Conservation (phyloP, 352 stramenopile genomes). For the Thalassiosira mediterranea region DNA sequence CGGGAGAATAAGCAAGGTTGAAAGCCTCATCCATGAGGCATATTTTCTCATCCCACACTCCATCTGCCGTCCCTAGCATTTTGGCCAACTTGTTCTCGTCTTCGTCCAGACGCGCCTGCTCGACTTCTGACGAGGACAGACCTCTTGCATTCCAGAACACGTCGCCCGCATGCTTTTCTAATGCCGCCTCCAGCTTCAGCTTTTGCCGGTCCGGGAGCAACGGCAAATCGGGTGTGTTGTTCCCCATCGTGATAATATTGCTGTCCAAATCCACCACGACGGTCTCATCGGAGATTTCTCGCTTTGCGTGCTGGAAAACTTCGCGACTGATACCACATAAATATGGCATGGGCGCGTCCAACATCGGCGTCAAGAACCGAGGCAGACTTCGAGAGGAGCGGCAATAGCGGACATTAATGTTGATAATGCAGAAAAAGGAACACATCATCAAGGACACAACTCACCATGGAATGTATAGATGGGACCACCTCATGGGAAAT, state of each 20-base stretch:
- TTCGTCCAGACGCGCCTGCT: slow-evolving; percentile 42
- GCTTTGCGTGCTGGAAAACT: slow-evolving; percentile 66
- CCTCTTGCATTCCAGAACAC: slow-evolving; percentile 75
- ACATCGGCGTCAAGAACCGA: slow-evolving; percentile 76
- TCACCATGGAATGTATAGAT: background rate
- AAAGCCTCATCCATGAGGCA: slow-evolving; percentile 68
- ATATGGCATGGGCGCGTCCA: slow-evolving; percentile 84
- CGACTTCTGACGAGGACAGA: slow-evolving; percentile 55
- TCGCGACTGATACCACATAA: slow-evolving; percentile 81
- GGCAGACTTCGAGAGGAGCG: slow-evolving; percentile 61
- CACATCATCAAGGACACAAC: no score
- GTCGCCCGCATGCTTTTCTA: slow-evolving; percentile 68
- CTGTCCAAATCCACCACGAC: slow-evolving; percentile 85
- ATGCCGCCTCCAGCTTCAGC: slow-evolving; percentile 64
- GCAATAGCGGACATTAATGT: no score
- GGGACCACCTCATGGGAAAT: slow-evolving; percentile 83
- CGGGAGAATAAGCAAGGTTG: slow-evolving; percentile 60
- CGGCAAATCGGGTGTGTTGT: slow-evolving; percentile 52
- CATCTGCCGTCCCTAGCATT: slow-evolving; percentile 30
- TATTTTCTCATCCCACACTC: slow-evolving; percentile 76
- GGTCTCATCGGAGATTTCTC: slow-evolving; percentile 75
- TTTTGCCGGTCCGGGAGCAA: slow-evolving; percentile 67
- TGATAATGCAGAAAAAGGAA: no score
- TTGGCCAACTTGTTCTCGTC: slow-evolving; percentile 40
- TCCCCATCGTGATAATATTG: slow-evolving; percentile 74